A percentile compares a stretch with the other conserved stretches of the same genome.
These are phyloP conservation scores for Rhizomucor miehei DNA, from an alignment of 371 early-diverging fungal species.

Conservation along the genomic window DNA sequence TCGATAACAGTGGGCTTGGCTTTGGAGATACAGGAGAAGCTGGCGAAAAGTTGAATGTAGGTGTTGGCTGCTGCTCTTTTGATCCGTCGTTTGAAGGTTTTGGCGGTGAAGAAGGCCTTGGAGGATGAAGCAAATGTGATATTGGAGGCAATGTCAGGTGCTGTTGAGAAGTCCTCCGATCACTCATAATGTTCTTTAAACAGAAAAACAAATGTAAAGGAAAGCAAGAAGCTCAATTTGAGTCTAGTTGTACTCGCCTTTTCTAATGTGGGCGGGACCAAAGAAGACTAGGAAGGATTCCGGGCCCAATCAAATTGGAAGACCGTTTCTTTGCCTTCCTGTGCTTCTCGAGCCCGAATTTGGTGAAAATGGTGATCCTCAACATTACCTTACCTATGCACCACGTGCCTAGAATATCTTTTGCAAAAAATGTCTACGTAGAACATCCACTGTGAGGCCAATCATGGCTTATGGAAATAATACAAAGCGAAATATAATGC, in stretches of 20 bases:
- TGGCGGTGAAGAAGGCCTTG: no score
- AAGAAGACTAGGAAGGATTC: background rate
- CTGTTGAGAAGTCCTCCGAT: no score
- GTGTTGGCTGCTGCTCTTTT: background rate
- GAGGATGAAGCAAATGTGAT: slow-evolving; percentile 1
- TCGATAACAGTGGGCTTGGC: background rate
- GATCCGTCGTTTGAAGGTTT: background rate
- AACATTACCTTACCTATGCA: no score
- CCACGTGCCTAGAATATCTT: no score
- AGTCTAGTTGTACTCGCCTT: no score
- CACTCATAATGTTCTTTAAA: no score
- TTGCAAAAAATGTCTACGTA: no score
- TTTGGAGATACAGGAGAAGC: background rate
- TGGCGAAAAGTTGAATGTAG: background rate
- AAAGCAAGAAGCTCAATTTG: no score
- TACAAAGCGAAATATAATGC: no score
- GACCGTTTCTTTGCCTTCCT: background rate
- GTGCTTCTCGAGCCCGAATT: background rate
- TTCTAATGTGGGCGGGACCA: background rate
- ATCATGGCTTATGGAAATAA: no score
- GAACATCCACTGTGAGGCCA: no score
- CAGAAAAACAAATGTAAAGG: no score
- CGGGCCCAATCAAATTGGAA: background rate
- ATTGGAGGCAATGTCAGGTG: background rate
- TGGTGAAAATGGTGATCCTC: background rate